These are phyloP conservation scores for Maudiozyma serrabonitensis DNA, from an alignment of 805 yeast genomes.

Conservation along the genomic window DNA sequence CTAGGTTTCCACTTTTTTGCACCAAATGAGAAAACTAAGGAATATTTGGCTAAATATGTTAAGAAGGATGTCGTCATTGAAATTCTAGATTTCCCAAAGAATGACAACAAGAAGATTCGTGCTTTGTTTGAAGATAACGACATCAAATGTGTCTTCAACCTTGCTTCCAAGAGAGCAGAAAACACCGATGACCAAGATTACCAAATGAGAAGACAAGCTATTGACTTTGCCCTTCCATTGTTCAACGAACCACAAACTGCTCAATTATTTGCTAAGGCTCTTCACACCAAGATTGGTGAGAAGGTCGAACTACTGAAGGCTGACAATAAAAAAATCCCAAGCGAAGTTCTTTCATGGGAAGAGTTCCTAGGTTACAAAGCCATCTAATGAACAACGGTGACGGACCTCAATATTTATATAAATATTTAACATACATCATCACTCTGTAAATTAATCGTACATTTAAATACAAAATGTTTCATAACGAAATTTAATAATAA, in stretches of 20 bases:
- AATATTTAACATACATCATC: background rate
- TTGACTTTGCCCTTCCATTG: constrained; percentile 92
- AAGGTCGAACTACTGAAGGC: constrained; percentile 39
- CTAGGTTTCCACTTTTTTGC: constrained; percentile 72
- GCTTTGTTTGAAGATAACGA: constrained; percentile 85
- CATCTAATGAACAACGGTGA: constrained; percentile 30
- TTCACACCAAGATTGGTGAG: constrained; percentile 57
- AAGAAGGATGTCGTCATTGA: constrained; percentile 32
- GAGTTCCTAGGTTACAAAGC: constrained; percentile 94
- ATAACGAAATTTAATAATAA: background rate
- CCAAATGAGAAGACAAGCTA: constrained; percentile 98
- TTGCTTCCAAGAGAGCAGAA: constrained; percentile 86
- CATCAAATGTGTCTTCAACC: constrained; percentile 80
- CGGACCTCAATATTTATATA: background rate
- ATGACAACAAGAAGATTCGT: constrained; percentile 86
- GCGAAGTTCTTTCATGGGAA: constrained; percentile 92
- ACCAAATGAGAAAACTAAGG: constrained; percentile 62
- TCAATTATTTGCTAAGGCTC: constrained; percentile 70
- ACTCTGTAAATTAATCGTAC: background rate
- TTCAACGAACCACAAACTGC: constrained; percentile 97
- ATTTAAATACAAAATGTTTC: background rate
- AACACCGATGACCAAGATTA: constrained; percentile 79
- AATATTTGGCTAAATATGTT: constrained; percentile 49
- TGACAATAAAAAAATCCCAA: constrained; percentile 52
- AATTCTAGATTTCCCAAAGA: constrained; percentile 81